Base-by-base conservation (phyloP, 164 flowering plant genomes). In the Nymphaea colorata region DNA sequence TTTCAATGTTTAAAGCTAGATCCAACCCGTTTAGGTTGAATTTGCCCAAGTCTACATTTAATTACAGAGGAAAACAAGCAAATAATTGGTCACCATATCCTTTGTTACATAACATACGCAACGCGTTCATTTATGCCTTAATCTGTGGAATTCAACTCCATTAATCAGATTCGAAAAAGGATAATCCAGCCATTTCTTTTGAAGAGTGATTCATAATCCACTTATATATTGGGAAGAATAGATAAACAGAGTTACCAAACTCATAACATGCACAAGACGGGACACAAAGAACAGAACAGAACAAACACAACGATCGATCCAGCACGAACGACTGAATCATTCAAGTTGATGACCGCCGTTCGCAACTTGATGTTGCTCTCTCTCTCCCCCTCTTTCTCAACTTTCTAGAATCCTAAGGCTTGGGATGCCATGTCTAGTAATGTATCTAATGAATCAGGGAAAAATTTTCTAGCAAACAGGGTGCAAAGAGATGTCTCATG, bases 381-480 rank as follows among this genome's bases (percentile, higher is more conserved):
- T 47, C 55, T 47, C 55, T 47, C 55, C 12, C 55, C 10, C 53
- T 45, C 53, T 45, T 10, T 45, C 53, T 45, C 53, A 5, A 0
- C 10, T 10, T 45, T 10, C 57, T 51, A 61, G n/a, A 61, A 75
- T 41, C 77, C 74, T 1, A 75, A 65, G 57, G 44, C 11, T 55
- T 64, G 66, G 0, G 73, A 72, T 14, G 76, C 69, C 6, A 78
- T 25, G 59, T 12, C 5, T 18, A 80, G 53, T n/a, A 80, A 53
- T 17, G 76, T 68, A 42, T 76, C 78, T 65, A 78, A 62, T 8
- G 83, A 36, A 47, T 61, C 62, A 2, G 74, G 71, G 5, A 69
- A 43, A 47, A 80, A 78, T 16, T 80, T 74, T 62, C 83, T 74
- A 1, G 83, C 83, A 69, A 80, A 80, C 18, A 78, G 74, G 53